Base-by-base conservation (phyloP, 2,329 filamentous ascomycete species). In the Ceratocystis harringtonii region DNA sequence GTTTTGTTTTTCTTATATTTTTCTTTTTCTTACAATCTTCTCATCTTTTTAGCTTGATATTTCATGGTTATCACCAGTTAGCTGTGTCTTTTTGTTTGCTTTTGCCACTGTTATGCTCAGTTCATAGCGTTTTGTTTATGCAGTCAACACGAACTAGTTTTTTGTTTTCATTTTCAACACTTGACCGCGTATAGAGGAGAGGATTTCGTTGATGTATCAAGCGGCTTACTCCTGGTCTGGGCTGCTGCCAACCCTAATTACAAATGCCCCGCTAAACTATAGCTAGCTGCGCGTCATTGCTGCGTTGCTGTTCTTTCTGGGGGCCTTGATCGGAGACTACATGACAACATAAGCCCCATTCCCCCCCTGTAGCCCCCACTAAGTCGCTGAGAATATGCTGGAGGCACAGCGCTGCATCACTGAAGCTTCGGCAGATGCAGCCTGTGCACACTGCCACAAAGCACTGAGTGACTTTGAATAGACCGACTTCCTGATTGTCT, bases 21-120 rank as follows among this genome's bases (percentile, higher is more conserved):
- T 22, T 10, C 28, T 5, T 62, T 62, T 62, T n/a, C 50, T 60
- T 58, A 32, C 44, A 48, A 8, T 30, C 17, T 32, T 61, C 50
- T 41, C 63, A n/a, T 45, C 48, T 64, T 66, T 58, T 22, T 65
- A 52, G 48, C 48, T 22, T 52, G 48, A 52, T 22, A 25, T 45
- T 58, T 65, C 44, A 48, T 65, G 65, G 52, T 64, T 67, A 28
- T 67, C 30, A 65, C 64, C 64, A 65, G 44, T 57, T 64, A 36
- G 55, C 41, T 32, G 62, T 15, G 57, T 36, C 57, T 61, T 64
- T 64, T 41, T 63, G 17, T 44, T 41, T 63, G 22, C 22, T 17
- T 43, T 61, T 50, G 15, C 12, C n/a, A 22, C 44, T 62, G 22
- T 50, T 65, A 65, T 52, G 58, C 61, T 65, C 30, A 19, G 43